These are phyloP conservation scores for Filosporella fistucella DNA, from an alignment of 495 filamentous ascomycete species.

Conservation along the genomic window DNA sequence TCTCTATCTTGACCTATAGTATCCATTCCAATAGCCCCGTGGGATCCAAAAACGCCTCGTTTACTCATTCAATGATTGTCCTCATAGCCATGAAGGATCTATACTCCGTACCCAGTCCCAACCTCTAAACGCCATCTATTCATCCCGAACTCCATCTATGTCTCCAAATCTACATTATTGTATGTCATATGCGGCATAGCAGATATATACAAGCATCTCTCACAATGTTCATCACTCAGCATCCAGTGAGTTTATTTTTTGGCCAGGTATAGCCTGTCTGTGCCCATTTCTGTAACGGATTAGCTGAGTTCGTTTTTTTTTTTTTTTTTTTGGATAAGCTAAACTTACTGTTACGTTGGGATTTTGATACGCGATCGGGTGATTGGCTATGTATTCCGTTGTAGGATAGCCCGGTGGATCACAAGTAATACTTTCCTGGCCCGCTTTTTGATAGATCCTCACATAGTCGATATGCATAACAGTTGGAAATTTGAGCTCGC, in stretches of 20 bases:
- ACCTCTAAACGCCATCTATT: too few species aligned
- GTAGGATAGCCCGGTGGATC: conserved; percentile 69
- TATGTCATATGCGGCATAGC: too few species aligned
- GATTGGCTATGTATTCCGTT: conserved; percentile 61
- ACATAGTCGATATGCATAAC: conserved; percentile 71
- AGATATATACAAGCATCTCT: too few species aligned
- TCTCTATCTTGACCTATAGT: too few species aligned
- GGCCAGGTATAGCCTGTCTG: conserved; percentile 42
- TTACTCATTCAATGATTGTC: too few species aligned
- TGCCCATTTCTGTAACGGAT: conserved; percentile 33
- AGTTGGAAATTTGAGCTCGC: conserved; percentile 55
- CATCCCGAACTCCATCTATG: too few species aligned
- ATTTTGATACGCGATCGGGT: conserved; percentile 60
- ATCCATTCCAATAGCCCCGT: too few species aligned
- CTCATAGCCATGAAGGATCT: too few species aligned
- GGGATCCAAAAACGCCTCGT: too few species aligned
- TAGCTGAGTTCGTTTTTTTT: too few species aligned
- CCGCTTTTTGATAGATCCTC: conserved; percentile 66
- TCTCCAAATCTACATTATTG: too few species aligned
- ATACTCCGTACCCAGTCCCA: too few species aligned
- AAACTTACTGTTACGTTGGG: conserved; percentile 51
- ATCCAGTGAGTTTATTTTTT: conserved; percentile 36
- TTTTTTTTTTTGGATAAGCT: neutral
- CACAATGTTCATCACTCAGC: conserved; percentile 4
- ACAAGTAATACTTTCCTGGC: conserved; percentile 54